phyloP scores from a whole-genome alignment of 345 rosid species.

The thale cress (Arabidopsis thaliana) region TAIR10.1 NC_003074.8:2902501-2903000 shows the following conservation, averaged over 20 bases:
- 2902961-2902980: constrained; percentile 29
- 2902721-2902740: constrained; percentile 18
- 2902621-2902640: background rate
- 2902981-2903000: background rate
- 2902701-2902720: constrained; percentile 23
- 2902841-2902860: constrained; percentile 82
- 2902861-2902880: constrained; percentile 62
- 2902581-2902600: constrained; percentile 62
- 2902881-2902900: constrained; percentile 46
- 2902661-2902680: constrained; percentile 22
- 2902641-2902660: constrained; percentile 17
- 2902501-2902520: constrained; percentile 86
- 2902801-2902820: background rate
- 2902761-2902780: constrained; percentile 1
- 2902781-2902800: constrained; percentile 10
- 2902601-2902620: constrained; percentile 10
- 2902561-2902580: constrained; percentile 92
- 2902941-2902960: background rate
- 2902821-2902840: constrained; percentile 47
- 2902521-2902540: constrained; percentile 85
- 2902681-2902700: constrained; percentile 4
- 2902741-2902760: constrained; percentile 1
- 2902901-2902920: constrained; percentile 32
- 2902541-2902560: constrained; percentile 96
- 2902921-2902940: constrained; percentile 33